phyloP scores from a whole-genome alignment of 169 alveolate genomes.

The Besnoitia besnoiti region DNA sequence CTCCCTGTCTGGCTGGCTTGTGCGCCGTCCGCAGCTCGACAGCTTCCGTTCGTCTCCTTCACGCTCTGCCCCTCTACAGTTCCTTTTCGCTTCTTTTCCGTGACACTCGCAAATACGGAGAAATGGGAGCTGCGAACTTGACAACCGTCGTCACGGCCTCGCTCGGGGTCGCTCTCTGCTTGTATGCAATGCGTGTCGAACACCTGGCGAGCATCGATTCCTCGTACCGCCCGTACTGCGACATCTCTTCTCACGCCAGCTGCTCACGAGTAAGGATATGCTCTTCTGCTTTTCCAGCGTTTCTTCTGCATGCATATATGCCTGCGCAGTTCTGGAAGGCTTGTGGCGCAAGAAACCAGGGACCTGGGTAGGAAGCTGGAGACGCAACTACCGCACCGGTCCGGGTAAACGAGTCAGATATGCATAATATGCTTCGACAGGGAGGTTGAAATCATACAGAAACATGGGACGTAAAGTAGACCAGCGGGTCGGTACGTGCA shows the following conservation, averaged over 20 bases:
- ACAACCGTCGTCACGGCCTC: neutral
- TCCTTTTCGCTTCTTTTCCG: neutral
- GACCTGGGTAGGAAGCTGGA: no score
- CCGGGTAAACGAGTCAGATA: no score
- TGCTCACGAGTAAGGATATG: neutral
- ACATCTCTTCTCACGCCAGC: neutral
- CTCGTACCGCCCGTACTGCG: neutral
- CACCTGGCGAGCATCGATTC: neutral
- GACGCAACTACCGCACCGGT: no score
- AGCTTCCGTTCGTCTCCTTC: neutral
- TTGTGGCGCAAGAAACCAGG: no score
- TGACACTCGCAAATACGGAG: no score
- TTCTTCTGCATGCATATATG: neutral
- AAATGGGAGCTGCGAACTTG: neutral
- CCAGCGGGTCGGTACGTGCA: no score
- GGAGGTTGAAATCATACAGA: neutral
- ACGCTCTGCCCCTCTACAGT: neutral
- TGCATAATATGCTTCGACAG: no score
- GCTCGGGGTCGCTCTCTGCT: neutral
- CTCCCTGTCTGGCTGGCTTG: no score
- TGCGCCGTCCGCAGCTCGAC: neutral
- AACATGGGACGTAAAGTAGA: no score
- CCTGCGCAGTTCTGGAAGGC: no score
- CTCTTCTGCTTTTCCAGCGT: neutral
- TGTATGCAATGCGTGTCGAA: constrained; percentile 1